phyloP scores from a whole-genome alignment of 306 rosid genomes.

The Glycyrrhiza uralensis region DNA sequence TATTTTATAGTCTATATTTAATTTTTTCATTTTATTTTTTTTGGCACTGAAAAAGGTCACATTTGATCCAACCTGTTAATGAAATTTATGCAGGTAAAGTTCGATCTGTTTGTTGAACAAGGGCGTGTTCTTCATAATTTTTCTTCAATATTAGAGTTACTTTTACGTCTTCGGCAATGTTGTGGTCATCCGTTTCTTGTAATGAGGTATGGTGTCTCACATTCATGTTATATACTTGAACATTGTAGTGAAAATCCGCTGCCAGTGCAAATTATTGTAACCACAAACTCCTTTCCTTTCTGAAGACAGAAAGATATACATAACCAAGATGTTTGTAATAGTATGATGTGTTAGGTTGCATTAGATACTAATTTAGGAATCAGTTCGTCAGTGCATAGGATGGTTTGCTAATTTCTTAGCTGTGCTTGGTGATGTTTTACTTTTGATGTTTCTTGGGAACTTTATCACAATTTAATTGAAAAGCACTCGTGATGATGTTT shows the following conservation, averaged over 20 bases:
- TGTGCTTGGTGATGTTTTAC: background rate
- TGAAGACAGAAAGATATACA: background rate
- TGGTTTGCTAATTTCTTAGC: conserved; percentile 16
- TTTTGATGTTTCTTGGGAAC: conserved; percentile 8
- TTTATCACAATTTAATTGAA: conserved; percentile 13
- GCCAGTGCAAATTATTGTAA: background rate
- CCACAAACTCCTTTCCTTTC: background rate
- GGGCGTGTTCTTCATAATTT: conserved; percentile 99
- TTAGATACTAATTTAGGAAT: conserved; percentile 4
- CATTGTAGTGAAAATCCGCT: background rate
- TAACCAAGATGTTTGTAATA: background rate
- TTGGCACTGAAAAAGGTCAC: conserved; percentile 14
- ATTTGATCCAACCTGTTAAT: conserved; percentile 26
- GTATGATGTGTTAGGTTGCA: conserved; percentile 4
- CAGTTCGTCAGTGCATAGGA: conserved; percentile 6
- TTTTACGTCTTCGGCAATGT: conserved; percentile 96
- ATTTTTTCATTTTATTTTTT: conserved; percentile 25
- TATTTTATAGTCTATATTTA: conserved; percentile 5
- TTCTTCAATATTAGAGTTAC: conserved; percentile 93
- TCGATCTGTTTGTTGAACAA: conserved; percentile 94
- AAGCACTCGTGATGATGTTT: background rate
- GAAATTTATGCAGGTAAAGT: conserved; percentile 64
- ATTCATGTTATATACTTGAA: conserved; percentile 1
- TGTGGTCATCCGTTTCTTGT: conserved; percentile 98
- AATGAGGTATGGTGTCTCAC: conserved; percentile 62